Conservation (phyloP, 2,329 filamentous ascomycete species). For the Calonectria henricotiae region DNA sequence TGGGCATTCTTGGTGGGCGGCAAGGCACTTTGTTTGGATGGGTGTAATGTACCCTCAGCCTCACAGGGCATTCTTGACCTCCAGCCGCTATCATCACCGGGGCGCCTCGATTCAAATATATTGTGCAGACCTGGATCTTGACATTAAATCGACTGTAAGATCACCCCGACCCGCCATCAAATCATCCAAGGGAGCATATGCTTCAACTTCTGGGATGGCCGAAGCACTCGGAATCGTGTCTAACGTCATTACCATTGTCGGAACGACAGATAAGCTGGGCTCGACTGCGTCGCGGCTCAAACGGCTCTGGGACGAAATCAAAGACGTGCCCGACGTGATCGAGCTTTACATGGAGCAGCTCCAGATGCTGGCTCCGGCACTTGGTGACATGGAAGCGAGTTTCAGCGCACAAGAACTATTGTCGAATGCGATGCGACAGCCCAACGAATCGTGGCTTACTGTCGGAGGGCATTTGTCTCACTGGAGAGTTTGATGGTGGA, state of each 20-base stretch:
- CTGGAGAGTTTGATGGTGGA: constrained; percentile 24
- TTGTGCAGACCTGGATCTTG: not conserved
- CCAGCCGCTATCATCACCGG: not conserved
- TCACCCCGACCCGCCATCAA: not conserved
- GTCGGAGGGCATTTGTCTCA: constrained; percentile 8
- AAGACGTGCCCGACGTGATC: constrained; percentile 34
- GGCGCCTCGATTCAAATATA: too few species aligned
- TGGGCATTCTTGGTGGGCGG: not conserved
- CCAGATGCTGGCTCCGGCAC: constrained; percentile 12
- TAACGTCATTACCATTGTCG: constrained; percentile 40
- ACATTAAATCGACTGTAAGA: not conserved
- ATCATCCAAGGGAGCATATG: too few species aligned
- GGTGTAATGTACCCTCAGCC: constrained; percentile 17
- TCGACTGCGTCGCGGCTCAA: constrained; percentile 35
- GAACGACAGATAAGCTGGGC: constrained; percentile 40
- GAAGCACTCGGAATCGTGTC: constrained; percentile 40
- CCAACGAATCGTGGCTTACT: constrained; percentile 32
- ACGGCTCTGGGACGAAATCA: constrained; percentile 41
- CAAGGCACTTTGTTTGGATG: not conserved
- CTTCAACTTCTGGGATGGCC: constrained; percentile 33
- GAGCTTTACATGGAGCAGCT: constrained; percentile 9
- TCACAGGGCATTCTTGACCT: constrained; percentile 1
- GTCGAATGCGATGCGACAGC: not conserved
- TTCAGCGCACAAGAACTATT: not conserved
- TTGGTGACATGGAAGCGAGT: constrained; percentile 16